phyloP scores from a whole-genome alignment of 2,329 filamentous ascomycete genomes.

The Cytospora leucostoma region DNA sequence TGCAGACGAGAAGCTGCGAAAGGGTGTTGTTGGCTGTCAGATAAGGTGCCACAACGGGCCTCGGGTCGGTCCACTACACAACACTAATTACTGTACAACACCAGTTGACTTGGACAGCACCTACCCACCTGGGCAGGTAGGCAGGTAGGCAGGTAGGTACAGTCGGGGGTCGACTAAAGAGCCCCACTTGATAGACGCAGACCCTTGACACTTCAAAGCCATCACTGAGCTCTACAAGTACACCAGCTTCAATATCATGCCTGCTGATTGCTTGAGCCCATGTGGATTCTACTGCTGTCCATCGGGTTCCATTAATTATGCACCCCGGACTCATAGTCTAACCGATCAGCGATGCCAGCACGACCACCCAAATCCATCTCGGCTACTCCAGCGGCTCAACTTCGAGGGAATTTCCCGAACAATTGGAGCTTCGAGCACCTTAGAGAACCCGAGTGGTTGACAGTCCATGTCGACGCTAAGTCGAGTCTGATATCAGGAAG shows the following conservation, averaged over 20 bases:
- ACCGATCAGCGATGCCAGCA: background rate
- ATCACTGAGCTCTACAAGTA: background rate
- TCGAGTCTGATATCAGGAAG: background rate
- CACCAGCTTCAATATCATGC: background rate
- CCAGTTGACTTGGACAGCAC: background rate
- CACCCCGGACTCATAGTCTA: background rate
- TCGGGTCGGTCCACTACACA: background rate
- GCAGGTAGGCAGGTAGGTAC: background rate
- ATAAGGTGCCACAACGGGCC: background rate
- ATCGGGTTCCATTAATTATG: constrained; percentile 6
- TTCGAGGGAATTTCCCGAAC: background rate
- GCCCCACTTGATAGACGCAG: background rate
- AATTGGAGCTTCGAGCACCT: background rate
- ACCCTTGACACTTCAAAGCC: background rate
- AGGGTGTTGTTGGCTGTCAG: background rate
- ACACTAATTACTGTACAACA: too few species aligned
- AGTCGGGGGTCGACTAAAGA: background rate
- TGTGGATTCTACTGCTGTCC: constrained; percentile 5
- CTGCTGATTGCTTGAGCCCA: background rate
- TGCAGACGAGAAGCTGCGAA: background rate
- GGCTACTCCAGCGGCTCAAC: background rate
- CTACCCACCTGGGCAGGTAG: background rate
- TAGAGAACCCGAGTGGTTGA: background rate
- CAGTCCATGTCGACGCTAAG: background rate
- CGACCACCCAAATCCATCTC: background rate